phyloP scores from a whole-genome alignment of 140 eudicot genomes.

The Erigeron philadelphicus region DNA sequence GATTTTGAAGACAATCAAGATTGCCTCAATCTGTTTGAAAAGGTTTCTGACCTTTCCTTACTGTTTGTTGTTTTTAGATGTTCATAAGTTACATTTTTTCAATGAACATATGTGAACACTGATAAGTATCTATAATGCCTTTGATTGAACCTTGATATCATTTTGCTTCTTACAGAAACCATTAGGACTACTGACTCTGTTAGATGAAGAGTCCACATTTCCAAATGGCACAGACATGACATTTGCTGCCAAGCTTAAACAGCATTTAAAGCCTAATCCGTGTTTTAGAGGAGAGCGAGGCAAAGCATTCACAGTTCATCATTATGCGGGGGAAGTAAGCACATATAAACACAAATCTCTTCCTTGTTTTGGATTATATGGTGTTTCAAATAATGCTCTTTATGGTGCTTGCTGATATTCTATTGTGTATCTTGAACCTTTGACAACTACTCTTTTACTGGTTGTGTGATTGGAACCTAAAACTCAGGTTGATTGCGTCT shows the following conservation, averaged over 20 bases:
- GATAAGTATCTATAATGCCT: background rate
- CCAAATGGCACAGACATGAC: slow-evolving; percentile 89
- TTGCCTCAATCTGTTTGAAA: slow-evolving; percentile 84
- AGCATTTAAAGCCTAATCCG: slow-evolving; percentile 62
- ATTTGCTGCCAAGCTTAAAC: slow-evolving; percentile 80
- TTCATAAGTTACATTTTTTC: background rate
- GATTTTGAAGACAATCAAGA: slow-evolving; percentile 96
- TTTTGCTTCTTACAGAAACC: slow-evolving; percentile 65
- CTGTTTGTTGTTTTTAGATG: background rate
- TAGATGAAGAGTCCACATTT: slow-evolving; percentile 92
- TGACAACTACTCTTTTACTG: background rate
- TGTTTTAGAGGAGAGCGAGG: slow-evolving; percentile 90
- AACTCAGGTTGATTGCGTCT: background rate
- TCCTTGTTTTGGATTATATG: background rate
- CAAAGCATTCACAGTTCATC: slow-evolving; percentile 78
- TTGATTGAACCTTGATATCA: slow-evolving; percentile 11
- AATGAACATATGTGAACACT: background rate
- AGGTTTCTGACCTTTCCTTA: slow-evolving; percentile 39
- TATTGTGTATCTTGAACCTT: background rate
- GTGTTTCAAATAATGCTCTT: background rate
- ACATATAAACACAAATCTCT: background rate
- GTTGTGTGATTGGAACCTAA: background rate
- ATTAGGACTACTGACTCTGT: slow-evolving; percentile 69
- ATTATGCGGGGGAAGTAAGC: slow-evolving; percentile 96
- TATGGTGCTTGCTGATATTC: background rate